Base-by-base conservation (phyloP, 306 rosid species). In the Neltuma alba region DNA sequence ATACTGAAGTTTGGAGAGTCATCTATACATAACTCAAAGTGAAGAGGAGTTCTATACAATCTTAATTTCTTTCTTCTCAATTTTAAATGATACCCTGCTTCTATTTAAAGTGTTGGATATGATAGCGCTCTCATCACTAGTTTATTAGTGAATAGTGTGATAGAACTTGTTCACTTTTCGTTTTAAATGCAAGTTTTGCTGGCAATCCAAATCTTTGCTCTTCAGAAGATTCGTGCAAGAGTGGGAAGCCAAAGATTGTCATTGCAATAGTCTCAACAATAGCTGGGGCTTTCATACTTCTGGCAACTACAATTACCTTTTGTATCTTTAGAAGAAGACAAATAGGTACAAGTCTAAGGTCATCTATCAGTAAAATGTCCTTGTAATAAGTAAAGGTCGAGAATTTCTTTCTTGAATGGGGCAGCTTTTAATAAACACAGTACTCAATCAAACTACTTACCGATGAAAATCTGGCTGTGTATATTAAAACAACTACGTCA, bases 231-330 rank as follows among this genome's bases (percentile, higher is more conserved):
- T 66, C 90, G 44, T 89, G 94, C 87, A 65, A 76, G 25, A 25
- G 55, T 37, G 72, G 69, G 45, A 74, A 68, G 50, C 70, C 68
- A n/a, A 69, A 78, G 42, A 6, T 82, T 36, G 16, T 86, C 7
- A 69, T 86, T 81, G 85, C 92, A 77, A 16, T 86, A 30, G 77
- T 81, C 31, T 81, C 87, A 76, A 73, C 97, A 40, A 72, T 89
- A 3, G 87, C 80, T 41, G 91, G 92, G 25, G 47, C 85, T 70
- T 72, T 81, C 66, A 5, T 84, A 41, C 66, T 83, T 3, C 76
- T 84, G 40, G 55, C 42, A 47, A 83, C 67, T 0, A 70, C 81
- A 31, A 33, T 72, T 30, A 57, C 76, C 67, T 75, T 81, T 18
- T 33, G 14, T 25, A 44, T 80, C 58, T 61, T 76, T 66, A 81